These are phyloP conservation scores for Coemansia javaensis DNA, from an alignment of 192 early-diverging fungal genomes.

Conservation along the genomic window DNA sequence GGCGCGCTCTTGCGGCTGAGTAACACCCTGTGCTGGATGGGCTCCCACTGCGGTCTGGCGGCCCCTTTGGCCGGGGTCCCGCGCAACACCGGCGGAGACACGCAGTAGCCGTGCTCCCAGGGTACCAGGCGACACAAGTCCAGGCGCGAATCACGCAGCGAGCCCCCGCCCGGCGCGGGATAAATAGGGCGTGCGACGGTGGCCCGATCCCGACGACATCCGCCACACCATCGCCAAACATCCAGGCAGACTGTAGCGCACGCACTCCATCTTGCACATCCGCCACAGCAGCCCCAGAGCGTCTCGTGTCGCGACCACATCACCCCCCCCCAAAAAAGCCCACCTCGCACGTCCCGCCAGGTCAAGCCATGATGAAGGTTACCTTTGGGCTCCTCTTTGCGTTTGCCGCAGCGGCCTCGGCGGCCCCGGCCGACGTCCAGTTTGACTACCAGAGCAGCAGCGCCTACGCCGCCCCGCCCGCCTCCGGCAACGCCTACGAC, in stretches of 20 bases:
- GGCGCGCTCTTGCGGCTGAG: slow-evolving; percentile 9
- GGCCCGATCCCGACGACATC: background rate
- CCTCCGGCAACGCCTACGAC: slow-evolving; percentile 18
- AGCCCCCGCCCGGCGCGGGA: no score
- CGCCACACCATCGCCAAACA: slow-evolving; percentile 1
- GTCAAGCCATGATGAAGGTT: slow-evolving; percentile 30
- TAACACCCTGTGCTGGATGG: slow-evolving; percentile 29
- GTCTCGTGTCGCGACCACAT: background rate
- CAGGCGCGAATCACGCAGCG: no score
- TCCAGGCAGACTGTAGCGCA: no score
- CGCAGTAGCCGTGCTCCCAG: slow-evolving; percentile 5
- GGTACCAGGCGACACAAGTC: slow-evolving; percentile 1
- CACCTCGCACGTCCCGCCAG: no score
- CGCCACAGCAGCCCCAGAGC: no score
- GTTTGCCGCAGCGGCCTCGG: slow-evolving; percentile 27
- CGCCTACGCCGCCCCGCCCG: slow-evolving; percentile 12
- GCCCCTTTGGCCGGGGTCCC: background rate
- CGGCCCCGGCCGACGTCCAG: slow-evolving; percentile 39
- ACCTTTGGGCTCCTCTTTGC: slow-evolving; percentile 39
- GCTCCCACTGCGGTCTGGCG: background rate
- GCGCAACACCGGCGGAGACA: no score
- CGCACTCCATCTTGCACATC: background rate
- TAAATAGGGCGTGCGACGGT: slow-evolving; percentile 6
- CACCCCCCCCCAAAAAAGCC: background rate
- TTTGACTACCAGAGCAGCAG: slow-evolving; percentile 19